Conservation (phyloP, 495 filamentous ascomycete genomes). For the Delitschia confertaspora region DNA sequence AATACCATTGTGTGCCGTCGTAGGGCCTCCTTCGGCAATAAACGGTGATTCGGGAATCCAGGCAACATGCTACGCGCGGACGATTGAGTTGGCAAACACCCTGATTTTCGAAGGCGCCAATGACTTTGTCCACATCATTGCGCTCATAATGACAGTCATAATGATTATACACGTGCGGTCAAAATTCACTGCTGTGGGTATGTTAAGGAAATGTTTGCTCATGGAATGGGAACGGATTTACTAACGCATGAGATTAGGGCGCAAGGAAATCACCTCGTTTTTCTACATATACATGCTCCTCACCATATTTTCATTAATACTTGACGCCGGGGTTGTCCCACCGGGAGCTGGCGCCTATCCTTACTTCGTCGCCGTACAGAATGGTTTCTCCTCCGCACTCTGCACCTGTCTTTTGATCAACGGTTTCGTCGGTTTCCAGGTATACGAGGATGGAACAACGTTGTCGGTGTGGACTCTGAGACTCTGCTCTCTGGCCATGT, state of each 20-base stretch:
- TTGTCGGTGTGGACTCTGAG: constrained; percentile 92
- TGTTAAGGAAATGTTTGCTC: constrained; percentile 33
- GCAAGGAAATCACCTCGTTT: constrained; percentile 95
- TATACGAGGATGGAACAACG: constrained; percentile 97
- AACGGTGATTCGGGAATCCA: constrained; percentile 69
- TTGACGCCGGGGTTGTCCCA: constrained; percentile 89
- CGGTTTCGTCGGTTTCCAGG: constrained; percentile 96
- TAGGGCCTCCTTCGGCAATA: constrained; percentile 59
- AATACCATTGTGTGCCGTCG: constrained; percentile 77
- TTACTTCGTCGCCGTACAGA: constrained; percentile 85
- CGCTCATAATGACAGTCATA: constrained; percentile 82
- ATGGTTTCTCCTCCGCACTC: constrained; percentile 80
- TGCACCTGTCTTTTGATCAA: constrained; percentile 90
- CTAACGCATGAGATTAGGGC: constrained; percentile 53
- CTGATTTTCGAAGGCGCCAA: constrained; percentile 94
- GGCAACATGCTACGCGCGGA: constrained; percentile 84
- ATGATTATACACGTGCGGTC: constrained; percentile 95
- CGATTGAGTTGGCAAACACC: constrained; percentile 93
- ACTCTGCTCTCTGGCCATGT: constrained; percentile 66
- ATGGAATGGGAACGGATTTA: not conserved
- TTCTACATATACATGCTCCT: constrained; percentile 94
- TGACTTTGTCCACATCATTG: constrained; percentile 85
- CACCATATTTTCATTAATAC: constrained; percentile 76
- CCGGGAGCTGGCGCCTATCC: constrained; percentile 70
- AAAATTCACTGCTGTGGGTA: constrained; percentile 98